Percentiles rank a stretch among this genome's conserved stretches.
phyloP scores from a whole-genome alignment of 768 basidiomycete species.

The Tylopilus subfusipes region DNA sequence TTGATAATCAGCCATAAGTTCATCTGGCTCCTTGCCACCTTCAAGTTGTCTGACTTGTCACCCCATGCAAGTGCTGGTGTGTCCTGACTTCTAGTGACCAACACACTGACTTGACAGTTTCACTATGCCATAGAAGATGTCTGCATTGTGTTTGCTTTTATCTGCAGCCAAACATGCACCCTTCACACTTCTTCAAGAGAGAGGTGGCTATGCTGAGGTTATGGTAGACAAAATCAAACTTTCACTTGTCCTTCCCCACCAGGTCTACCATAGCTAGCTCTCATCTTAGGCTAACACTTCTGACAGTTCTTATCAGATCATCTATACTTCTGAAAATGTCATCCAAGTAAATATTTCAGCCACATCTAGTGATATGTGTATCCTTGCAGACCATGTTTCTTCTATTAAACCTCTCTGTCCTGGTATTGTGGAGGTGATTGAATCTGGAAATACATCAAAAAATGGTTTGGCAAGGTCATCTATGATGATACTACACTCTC shows the following conservation, averaged over 20 bases:
- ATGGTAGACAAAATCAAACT: constrained; percentile 90
- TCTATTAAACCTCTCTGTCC: constrained; percentile 95
- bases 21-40: no score
- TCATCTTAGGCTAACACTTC: constrained; percentile 2
- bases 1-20: no score
- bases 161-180: constrained; percentile 61
- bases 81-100: no score
- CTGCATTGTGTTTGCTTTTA: constrained; percentile 68
- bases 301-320: constrained; percentile 51
- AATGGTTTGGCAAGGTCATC: constrained; percentile 68
- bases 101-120: no score
- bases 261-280: constrained; percentile 51
- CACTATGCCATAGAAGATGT: no score
- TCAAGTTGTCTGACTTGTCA: no score
- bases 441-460: constrained; percentile 71
- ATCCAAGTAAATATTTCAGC: constrained; percentile 95
- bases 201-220: constrained; percentile 90
- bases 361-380: constrained; percentile 97
- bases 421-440: constrained; percentile 92
- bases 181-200: constrained; percentile 52
- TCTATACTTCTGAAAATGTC: constrained; percentile 88
- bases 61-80: no score
- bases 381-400: constrained; percentile 97
- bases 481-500: neutral
- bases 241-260: constrained; percentile 91